Evolutionary conservation across 169 alveolate genomes (phyloP).

Genomic region (Theileria orientalis): DNA sequence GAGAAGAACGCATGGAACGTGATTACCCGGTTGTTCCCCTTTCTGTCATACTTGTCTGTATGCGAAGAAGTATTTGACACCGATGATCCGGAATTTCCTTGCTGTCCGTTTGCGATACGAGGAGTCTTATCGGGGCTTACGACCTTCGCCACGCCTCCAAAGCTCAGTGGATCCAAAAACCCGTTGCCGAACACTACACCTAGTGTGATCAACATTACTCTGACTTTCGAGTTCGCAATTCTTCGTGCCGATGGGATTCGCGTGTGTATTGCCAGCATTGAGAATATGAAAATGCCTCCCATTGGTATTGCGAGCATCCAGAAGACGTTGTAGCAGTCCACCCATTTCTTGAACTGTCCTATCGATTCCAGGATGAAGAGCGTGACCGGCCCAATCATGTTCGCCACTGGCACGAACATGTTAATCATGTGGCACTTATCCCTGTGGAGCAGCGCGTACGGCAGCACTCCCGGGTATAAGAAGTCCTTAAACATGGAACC

Average conservation of each 20-base stretch:
- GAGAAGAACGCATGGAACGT: background rate
- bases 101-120: no score
- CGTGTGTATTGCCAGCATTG: background rate
- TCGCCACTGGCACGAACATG: background rate
- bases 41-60: no score
- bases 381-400: background rate
- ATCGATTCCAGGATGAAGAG: background rate
- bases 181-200: background rate
- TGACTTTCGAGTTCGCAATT: background rate
- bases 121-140: background rate
- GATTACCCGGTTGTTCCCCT: no score
- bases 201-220: background rate
- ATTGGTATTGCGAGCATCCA: background rate
- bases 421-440: constrained; percentile 1
- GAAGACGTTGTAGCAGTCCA: background rate
- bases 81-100: no score
- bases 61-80: no score
- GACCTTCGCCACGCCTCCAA: no score
- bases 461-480: constrained; percentile 5
- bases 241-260: background rate
- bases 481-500: no score
- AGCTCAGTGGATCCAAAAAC: background rate
- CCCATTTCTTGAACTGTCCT: background rate
- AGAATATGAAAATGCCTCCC: background rate
- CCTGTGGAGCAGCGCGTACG: no score